phyloP scores from a whole-genome alignment of 2,329 filamentous ascomycete genomes.

The Bipolaris cookei region DNA sequence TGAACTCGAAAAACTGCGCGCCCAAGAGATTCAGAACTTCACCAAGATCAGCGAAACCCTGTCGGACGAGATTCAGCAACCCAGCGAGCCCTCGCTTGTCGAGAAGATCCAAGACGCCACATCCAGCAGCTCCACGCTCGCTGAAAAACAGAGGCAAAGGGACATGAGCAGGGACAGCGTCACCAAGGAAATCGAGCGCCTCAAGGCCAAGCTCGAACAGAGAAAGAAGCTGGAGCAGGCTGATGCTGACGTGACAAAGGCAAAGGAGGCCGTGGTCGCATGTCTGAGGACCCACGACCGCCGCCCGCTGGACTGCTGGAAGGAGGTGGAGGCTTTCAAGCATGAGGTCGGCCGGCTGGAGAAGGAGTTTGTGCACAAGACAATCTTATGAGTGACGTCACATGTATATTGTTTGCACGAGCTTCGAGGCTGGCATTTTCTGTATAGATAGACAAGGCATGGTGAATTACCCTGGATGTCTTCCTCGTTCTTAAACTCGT shows the following conservation, averaged over 20 bases:
- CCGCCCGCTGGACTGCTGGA: constrained; percentile 90
- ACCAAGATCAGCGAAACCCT: constrained; percentile 70
- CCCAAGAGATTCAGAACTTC: constrained; percentile 72
- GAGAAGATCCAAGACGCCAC: constrained; percentile 49
- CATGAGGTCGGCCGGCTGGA: constrained; percentile 85
- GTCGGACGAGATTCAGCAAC: constrained; percentile 52
- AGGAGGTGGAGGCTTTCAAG: constrained; percentile 91
- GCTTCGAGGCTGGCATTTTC: constrained; percentile 3
- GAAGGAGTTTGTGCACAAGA: constrained; percentile 84
- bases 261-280: constrained; percentile 75
- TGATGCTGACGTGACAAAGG: constrained; percentile 74
- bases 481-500: background rate
- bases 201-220: constrained; percentile 58
- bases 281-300: constrained; percentile 86
- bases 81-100: constrained; percentile 43
- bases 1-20: constrained; percentile 81
- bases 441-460: constrained; percentile 35
- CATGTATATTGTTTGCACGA: background rate
- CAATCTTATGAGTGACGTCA: constrained; percentile 58
- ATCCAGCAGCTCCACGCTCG: constrained; percentile 44
- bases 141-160: constrained; percentile 52
- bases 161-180: constrained; percentile 61
- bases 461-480: constrained; percentile 13
- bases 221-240: constrained; percentile 67
- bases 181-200: constrained; percentile 62